These are phyloP conservation scores for Triangularia verruculosa DNA, from an alignment of 2,329 filamentous ascomycete species.

Conservation along the genomic window DNA sequence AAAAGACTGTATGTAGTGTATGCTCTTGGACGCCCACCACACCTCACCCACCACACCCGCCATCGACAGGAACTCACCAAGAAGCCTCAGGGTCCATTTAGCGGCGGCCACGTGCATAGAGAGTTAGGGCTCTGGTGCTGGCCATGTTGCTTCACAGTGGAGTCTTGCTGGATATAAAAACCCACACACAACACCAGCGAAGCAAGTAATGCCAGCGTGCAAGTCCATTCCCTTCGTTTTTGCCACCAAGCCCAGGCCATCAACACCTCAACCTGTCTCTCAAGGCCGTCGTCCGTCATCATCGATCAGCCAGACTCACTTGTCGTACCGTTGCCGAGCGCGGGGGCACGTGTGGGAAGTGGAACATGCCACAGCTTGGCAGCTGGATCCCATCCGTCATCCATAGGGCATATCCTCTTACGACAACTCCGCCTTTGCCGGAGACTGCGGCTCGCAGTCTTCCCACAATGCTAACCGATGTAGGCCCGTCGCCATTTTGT, in stretches of 20 bases:
- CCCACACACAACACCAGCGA: not conserved
- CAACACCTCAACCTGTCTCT: not conserved
- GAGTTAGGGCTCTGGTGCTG: conserved; percentile 14
- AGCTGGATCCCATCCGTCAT: not conserved
- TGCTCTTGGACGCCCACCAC: not conserved
- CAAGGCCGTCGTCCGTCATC: not conserved
- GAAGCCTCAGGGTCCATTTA: conserved; percentile 30
- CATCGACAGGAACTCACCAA: conserved; percentile 3
- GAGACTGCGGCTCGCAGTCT: not conserved
- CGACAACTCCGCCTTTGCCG: not conserved
- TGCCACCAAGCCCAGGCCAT: not conserved
- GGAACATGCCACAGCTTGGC: not conserved
- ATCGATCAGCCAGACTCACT: not conserved
- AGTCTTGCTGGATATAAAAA: conserved; percentile 14
- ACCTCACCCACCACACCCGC: too few relatives aligned
- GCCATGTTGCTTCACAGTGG: conserved; percentile 29
- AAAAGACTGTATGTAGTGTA: not conserved
- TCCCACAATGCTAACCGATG: not conserved
- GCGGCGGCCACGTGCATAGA: conserved; percentile 33
- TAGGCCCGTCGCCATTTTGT: not conserved
- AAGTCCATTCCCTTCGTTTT: not conserved
- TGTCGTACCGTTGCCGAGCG: not conserved
- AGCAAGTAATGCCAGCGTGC: not conserved
- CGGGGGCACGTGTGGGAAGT: not conserved
- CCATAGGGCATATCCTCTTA: not conserved